Evolutionary conservation across 2,329 filamentous ascomycete species (phyloP), one percentile per base, ranked within the genome.

Genomic region (Lachnellula cervina): DNA sequence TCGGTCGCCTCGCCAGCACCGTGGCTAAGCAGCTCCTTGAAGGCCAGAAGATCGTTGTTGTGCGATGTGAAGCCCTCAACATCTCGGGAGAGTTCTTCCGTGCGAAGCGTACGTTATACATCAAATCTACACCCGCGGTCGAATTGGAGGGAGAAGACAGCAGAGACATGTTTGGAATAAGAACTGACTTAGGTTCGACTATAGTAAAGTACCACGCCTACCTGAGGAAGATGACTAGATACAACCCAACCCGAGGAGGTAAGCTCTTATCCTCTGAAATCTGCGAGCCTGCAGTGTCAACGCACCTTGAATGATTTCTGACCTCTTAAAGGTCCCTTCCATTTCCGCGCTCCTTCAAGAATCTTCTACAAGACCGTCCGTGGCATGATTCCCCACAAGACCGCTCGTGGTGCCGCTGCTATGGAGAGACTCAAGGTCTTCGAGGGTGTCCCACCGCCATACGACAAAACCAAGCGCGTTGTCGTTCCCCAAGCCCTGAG

Each of bases 51-150:
- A 95, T 99, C 76, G 93, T 97, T 73, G 83, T 99, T 71, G 94
- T 99, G 77, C 90, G 94, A 84, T 95, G 89, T 81, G 94, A 99
- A 83, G 91, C 90, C 72, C 87, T 99, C 78, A 99, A 99, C 88
- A 99, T 99, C 86, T 99, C 94, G 70, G 94, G 94, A 82, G 94
- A 97, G 84, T 99, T 99, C 90, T 99, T 99, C 89, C 91, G 94
- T 79, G 87, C 93, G 70, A 99, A 99, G 89, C 89, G 94, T 99
- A 96, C 80, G 93, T 96, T 73, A 25, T 59, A 54, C 56, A 63
- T 48, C 53, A 43, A 57, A 48, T 45, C 25, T 17, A 38, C 37
- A 43, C 49, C 25, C 38, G 52, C 34, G 34, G 42, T 54, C n/a
- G 52, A 51, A 40, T 55, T 51, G 56, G 52, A 58, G 44, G 54